Conservation (phyloP, 1,284 basidiomycete genomes). For the Sanguinoderma infundibulare region DNA sequence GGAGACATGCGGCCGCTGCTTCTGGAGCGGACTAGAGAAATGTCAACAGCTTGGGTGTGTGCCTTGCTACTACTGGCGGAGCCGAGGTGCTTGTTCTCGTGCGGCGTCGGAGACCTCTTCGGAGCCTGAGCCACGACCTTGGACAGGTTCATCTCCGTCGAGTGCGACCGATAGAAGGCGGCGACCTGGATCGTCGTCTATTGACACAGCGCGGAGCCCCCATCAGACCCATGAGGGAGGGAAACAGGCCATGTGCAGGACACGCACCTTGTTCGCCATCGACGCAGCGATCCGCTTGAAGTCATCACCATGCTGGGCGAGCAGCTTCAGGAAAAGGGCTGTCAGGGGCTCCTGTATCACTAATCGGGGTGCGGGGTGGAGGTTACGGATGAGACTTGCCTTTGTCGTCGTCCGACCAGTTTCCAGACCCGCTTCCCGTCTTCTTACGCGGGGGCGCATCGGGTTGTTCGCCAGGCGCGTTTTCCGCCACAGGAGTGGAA, state of each 20-base stretch:
- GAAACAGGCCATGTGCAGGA: neutral
- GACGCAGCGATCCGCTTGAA: conserved; percentile 77
- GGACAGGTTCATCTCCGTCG: conserved; percentile 48
- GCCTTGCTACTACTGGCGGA: neutral
- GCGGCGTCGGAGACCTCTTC: conserved; percentile 39
- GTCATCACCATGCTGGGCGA: conserved; percentile 74
- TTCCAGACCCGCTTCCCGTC: conserved; percentile 29
- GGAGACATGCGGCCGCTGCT: conserved; percentile 19
- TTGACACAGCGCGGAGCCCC: conserved; percentile 6
- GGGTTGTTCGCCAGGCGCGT: conserved; percentile 36
- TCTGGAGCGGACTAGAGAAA: neutral
- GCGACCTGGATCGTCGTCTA: conserved; percentile 78
- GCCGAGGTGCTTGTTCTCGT: neutral
- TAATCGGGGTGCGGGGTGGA: conserved; percentile 43
- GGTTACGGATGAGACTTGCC: conserved; percentile 42
- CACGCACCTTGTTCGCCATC: conserved; percentile 75
- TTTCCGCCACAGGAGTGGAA: conserved; percentile 21
- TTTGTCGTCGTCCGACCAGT: conserved; percentile 66
- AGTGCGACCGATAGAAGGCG: conserved; percentile 64
- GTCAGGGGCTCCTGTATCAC: conserved; percentile 40
- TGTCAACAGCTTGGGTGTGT: neutral
- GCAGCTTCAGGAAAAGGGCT: conserved; percentile 67
- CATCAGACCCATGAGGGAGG: neutral
- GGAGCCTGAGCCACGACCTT: conserved; percentile 41
- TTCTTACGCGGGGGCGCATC: conserved; percentile 42